A percentile compares a stretch with the other conserved stretches of the same genome.
phyloP scores from a whole-genome alignment of 306 rosid genomes.

The Prunus davidiana region DNA sequence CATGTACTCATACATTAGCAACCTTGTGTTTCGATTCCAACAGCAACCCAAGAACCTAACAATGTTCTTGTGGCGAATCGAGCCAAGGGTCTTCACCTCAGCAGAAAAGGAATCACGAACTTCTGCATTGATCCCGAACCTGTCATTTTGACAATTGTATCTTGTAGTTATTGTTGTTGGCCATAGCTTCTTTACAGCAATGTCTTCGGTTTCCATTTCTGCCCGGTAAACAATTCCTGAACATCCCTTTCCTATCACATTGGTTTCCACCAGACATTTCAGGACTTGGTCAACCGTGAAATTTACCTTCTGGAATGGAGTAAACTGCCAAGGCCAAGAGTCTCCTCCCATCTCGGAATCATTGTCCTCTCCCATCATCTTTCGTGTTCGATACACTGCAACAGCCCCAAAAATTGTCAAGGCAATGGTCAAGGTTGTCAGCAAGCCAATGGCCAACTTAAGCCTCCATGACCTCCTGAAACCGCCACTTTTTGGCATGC shows the following conservation, averaged over 20 bases:
- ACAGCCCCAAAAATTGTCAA: constrained; percentile 56
- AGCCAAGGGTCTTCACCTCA: constrained; percentile 81
- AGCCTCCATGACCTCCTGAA: constrained; percentile 42
- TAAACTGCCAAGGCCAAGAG: constrained; percentile 78
- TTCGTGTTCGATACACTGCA: constrained; percentile 48
- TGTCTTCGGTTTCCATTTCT: constrained; percentile 54
- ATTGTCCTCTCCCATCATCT: constrained; percentile 45
- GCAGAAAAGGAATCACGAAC: constrained; percentile 84
- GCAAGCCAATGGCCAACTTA: constrained; percentile 58
- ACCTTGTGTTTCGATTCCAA: constrained; percentile 62
- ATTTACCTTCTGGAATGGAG: constrained; percentile 80
- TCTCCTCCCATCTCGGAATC: constrained; percentile 70
- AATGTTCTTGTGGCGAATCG: constrained; percentile 86
- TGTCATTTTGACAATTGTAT: constrained; percentile 41
- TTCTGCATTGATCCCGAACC: constrained; percentile 42
- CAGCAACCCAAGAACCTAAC: constrained; percentile 89
- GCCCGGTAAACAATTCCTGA: constrained; percentile 82
- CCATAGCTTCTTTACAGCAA: constrained; percentile 91
- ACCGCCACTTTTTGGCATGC: constrained; percentile 15
- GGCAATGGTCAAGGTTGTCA: constrained; percentile 49
- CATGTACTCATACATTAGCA: constrained; percentile 89
- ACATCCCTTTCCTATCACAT: constrained; percentile 85
- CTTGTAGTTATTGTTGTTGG: constrained; percentile 47
- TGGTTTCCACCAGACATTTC: constrained; percentile 66
- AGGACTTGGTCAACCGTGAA: constrained; percentile 71